Base-by-base conservation (phyloP, 2,329 filamentous ascomycete genomes). In the Scolecobasidium constrictum region DNA sequence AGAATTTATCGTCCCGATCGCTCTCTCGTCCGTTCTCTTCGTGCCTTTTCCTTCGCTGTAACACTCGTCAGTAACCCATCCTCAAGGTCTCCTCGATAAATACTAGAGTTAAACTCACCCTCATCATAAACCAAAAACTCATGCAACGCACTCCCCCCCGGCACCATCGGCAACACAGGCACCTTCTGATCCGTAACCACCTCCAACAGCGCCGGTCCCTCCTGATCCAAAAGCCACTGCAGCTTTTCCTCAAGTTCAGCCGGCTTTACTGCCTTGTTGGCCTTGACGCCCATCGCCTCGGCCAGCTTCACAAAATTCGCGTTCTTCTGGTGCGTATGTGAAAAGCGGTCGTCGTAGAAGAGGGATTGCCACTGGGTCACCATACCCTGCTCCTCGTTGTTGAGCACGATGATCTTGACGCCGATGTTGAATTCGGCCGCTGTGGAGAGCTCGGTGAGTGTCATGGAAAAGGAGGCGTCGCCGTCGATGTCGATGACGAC, bases 381-480 rank as follows among this genome's bases (percentile, higher is more conserved):
- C 90, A 96, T 96, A 42, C 90, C 90, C 67, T 95, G 90, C 66
- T 96, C 87, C 63, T 94, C 87, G 64, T 94, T 98, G 72, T 96
- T 96, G 44, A 98, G 65, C 19, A 96, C 73, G 53, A 96, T 86
- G 47, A 96, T 75, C 75, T 96, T 96, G 63, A 94, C 81, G 50
- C 85, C 88, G 61, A 96, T 95, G 68, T 92, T 85, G 72, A 96
- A 96, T 66, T 98, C 88, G 6, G 84, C 78, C 34, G 88, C 88
- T 2, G 90, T 95, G 36, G 83, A 85, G 42, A 98, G 78, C 68
- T 98, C 92, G 2, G 90, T 95, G 46, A 95, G 73, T 4, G 92
- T 96, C 92, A 98, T 96, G 73, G 86, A 86, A 71, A 98, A 96
- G 3, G 88, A 95, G n/a, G 90, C 92, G 61, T 96, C 92, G 48